Conservation (phyloP, 495 filamentous ascomycete genomes). For the Podospora fimiseda region DNA sequence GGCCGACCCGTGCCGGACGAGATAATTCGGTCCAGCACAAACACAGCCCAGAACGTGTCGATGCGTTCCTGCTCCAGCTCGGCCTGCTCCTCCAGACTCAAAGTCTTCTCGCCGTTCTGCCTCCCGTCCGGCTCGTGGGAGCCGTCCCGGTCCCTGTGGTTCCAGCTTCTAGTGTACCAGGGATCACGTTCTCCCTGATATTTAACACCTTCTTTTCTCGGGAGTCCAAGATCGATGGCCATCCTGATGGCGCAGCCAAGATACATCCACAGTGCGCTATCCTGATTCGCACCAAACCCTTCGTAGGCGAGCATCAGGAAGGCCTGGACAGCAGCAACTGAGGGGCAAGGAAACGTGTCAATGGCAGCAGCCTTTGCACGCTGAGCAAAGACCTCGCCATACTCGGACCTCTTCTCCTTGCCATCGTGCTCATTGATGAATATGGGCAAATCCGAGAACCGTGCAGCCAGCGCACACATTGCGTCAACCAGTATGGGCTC, state of each 20-base stretch:
- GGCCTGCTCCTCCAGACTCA: conserved; percentile 50
- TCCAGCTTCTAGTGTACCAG: conserved; percentile 39
- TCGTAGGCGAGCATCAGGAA: conserved; percentile 78
- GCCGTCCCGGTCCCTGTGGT: conserved; percentile 25
- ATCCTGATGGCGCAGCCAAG: conserved; percentile 78
- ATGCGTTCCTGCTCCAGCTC: conserved; percentile 64
- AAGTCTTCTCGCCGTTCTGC: conserved; percentile 33
- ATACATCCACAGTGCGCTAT: conserved; percentile 89
- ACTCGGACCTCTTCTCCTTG: conserved; percentile 48
- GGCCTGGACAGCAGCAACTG: conserved; percentile 71
- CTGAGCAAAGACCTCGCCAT: conserved; percentile 70
- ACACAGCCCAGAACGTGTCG: conserved; percentile 81
- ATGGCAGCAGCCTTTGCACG: conserved; percentile 67
- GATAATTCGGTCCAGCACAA: conserved; percentile 77
- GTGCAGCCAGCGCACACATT: conserved; percentile 70
- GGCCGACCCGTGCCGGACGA: conserved; percentile 76
- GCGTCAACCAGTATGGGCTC: conserved; percentile 83
- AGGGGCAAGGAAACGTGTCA: conserved; percentile 71
- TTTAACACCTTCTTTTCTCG: conserved; percentile 68
- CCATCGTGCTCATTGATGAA: conserved; percentile 53
- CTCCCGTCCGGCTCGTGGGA: conserved; percentile 24
- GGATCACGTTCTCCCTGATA: conserved; percentile 55
- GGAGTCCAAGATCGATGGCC: conserved; percentile 77
- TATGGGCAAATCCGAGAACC: conserved; percentile 68
- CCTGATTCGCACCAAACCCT: conserved; percentile 76